Conservation (phyloP, 768 basidiomycete species). For the Cystofilobasidium macerans region DNA sequence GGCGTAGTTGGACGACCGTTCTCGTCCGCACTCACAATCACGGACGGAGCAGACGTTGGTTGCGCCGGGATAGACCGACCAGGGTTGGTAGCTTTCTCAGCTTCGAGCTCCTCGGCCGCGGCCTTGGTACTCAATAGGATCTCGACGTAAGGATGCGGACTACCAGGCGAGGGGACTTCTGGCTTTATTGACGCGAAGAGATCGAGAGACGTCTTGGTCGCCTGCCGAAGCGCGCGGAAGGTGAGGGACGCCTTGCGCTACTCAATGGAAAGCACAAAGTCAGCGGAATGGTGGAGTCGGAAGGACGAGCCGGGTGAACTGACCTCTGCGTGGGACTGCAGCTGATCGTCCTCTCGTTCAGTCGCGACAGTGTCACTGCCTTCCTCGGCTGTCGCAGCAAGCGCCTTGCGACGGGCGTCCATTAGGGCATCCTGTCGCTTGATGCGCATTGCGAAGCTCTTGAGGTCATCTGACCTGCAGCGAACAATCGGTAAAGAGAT, state of each 20-base stretch:
- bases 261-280: not conserved
- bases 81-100: not conserved
- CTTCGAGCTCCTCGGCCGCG: too few species aligned
- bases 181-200: not conserved
- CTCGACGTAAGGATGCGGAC: not conserved
- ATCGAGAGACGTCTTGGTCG: not conserved
- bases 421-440: not conserved
- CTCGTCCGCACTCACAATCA: not conserved
- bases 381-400: not conserved
- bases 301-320: not conserved
- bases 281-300: not conserved
- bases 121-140: too few species aligned
- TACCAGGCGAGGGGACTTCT: not conserved
- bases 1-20: not conserved
- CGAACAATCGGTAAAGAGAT: not conserved
- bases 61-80: not conserved
- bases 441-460: not conserved
- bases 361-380: too few species aligned
- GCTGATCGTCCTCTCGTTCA: not conserved
- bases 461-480: not conserved
- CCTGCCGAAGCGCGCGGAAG: conserved; percentile 16
- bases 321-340: not conserved
- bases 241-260: conserved; percentile 22
- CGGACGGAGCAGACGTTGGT: not conserved
- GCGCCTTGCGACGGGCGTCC: not conserved